Conservation (phyloP, 768 basidiomycete species). For the Hortiboletus flavorubellus region DNA sequence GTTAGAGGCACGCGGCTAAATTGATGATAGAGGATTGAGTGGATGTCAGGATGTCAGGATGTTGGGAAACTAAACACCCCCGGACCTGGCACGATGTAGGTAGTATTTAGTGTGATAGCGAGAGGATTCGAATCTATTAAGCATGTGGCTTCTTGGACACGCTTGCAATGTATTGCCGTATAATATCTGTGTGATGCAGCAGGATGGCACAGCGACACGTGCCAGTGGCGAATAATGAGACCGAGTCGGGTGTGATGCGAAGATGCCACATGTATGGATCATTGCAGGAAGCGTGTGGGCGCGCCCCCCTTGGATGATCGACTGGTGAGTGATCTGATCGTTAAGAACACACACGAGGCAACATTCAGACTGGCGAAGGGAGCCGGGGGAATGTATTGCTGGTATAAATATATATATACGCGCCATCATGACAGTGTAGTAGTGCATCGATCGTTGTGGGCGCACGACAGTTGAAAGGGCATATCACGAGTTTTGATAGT, state of each 20-base stretch:
- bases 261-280: constrained; percentile 17
- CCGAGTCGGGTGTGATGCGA: constrained; percentile 1
- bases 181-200: not conserved
- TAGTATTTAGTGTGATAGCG: constrained; percentile 14
- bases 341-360: constrained; percentile 21
- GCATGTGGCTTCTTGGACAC: constrained; percentile 15
- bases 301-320: constrained; percentile 14
- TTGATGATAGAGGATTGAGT: constrained; percentile 5
- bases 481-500: constrained; percentile 83
- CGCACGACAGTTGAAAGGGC: not conserved
- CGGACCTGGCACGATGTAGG: constrained; percentile 3
- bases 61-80: not conserved
- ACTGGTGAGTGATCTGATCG: constrained; percentile 21
- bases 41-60: constrained; percentile 3
- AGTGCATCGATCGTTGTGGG: not conserved
- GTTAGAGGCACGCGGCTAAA: constrained; percentile 11
- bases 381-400: constrained; percentile 3
- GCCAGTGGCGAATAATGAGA: constrained; percentile 5
- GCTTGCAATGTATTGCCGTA: constrained; percentile 11
- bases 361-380: constrained; percentile 3
- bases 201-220: constrained; percentile 6
- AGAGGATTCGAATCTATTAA: constrained; percentile 17
- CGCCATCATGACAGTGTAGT: not conserved
- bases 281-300: constrained; percentile 20
- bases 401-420: not conserved